phyloP scores from a whole-genome alignment of 495 filamentous ascomycete species.

The Talaromyces borbonicus region DNA sequence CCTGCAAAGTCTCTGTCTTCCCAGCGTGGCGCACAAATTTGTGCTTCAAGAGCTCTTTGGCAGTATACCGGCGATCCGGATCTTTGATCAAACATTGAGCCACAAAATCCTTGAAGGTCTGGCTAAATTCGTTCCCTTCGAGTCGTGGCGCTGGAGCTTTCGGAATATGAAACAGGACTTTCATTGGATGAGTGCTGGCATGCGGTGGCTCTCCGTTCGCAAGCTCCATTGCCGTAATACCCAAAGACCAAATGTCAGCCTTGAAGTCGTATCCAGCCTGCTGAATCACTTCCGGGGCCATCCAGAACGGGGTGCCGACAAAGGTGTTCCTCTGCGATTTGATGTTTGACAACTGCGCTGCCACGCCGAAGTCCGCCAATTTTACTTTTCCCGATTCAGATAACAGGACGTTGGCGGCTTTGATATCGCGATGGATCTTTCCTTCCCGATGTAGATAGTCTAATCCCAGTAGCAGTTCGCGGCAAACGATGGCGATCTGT shows the following conservation, averaged over 20 bases:
- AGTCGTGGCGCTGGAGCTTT: constrained; percentile 80
- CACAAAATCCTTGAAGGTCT: constrained; percentile 89
- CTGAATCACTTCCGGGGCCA: constrained; percentile 97
- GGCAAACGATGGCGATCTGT: constrained; percentile 90
- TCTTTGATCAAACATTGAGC: constrained; percentile 84
- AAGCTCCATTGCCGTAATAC: constrained; percentile 92
- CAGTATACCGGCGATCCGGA: constrained; percentile 70
- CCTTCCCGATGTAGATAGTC: constrained; percentile 92
- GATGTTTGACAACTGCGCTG: constrained; percentile 91
- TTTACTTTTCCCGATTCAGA: constrained; percentile 88
- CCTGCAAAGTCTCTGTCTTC: constrained; percentile 73
- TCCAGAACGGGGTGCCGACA: constrained; percentile 99
- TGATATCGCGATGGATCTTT: constrained; percentile 96
- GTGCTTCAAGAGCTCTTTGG: constrained; percentile 83
- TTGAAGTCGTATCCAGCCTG: constrained; percentile 95
- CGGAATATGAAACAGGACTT: constrained; percentile 93
- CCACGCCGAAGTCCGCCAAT: constrained; percentile 95
- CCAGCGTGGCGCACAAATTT: constrained; percentile 80
- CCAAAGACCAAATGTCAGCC: constrained; percentile 95
- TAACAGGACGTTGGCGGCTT: constrained; percentile 87
- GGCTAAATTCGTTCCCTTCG: constrained; percentile 76
- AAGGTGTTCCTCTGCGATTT: constrained; percentile 98
- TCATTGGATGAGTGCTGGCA: constrained; percentile 91
- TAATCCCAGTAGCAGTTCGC: constrained; percentile 79
- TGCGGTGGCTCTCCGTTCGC: constrained; percentile 88